A percentile compares a stretch with the other conserved stretches of the same genome.
Evolutionary conservation across 495 filamentous ascomycete species (phyloP).

Genomic region (Daldinia loculata): DNA sequence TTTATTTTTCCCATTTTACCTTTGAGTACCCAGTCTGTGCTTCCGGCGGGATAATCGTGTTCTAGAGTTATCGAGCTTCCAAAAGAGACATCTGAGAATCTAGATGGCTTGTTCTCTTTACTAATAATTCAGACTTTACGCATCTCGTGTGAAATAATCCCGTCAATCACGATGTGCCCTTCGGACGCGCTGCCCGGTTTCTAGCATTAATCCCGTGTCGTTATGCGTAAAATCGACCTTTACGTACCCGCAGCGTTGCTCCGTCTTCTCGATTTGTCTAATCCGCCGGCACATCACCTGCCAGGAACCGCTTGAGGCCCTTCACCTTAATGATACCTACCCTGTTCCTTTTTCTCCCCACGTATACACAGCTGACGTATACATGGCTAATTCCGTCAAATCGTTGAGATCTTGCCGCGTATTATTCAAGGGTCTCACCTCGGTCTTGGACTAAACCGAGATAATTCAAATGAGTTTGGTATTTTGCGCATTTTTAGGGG

Average conservation of each 20-base stretch:
- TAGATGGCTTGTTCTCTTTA: neutral
- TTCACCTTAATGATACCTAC: slow-evolving; percentile 28
- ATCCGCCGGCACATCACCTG: slow-evolving; percentile 23
- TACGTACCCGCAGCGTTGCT: slow-evolving; percentile 22
- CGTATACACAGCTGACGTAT: slow-evolving; percentile 1
- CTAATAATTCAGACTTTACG: neutral
- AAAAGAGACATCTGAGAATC: neutral
- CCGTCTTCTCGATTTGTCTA: slow-evolving; percentile 33
- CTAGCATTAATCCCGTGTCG: slow-evolving; percentile 5
- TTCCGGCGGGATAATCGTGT: slow-evolving; percentile 6
- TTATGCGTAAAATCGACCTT: slow-evolving; percentile 9
- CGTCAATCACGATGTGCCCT: slow-evolving; percentile 29
- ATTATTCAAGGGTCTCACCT: slow-evolving; percentile 8
- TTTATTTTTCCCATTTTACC: neutral
- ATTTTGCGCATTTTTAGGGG: neutral
- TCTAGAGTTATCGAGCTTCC: slow-evolving; percentile 3
- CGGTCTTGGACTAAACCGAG: slow-evolving; percentile 35
- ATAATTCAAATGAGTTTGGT: neutral
- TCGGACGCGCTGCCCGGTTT: slow-evolving; percentile 11
- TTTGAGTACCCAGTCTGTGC: too few species aligned
- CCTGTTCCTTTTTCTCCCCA: slow-evolving; percentile 15
- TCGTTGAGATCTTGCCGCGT: slow-evolving; percentile 11
- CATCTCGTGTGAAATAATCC: slow-evolving; percentile 23
- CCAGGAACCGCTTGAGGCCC: slow-evolving; percentile 15
- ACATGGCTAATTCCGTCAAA: slow-evolving; percentile 28